These are phyloP conservation scores for Puccinia brachypodii DNA, from an alignment of 1,284 basidiomycete genomes.

Conservation along the genomic window DNA sequence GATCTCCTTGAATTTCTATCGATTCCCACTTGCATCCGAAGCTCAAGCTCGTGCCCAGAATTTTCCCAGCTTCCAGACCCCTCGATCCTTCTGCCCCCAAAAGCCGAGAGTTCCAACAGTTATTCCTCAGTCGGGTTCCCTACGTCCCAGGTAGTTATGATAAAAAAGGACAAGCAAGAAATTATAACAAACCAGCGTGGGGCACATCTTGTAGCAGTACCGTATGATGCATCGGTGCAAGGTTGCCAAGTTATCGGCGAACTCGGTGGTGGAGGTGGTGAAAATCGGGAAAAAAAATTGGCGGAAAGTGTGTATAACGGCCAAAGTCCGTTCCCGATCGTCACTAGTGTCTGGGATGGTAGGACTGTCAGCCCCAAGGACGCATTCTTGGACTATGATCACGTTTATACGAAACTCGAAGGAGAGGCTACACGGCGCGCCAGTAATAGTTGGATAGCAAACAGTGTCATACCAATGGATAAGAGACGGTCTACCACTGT, in stretches of 20 bases:
- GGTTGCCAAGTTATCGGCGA: not conserved
- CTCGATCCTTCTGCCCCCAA: not conserved
- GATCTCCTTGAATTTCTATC: slow-evolving; percentile 13
- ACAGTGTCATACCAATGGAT: not conserved
- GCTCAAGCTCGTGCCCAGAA: slow-evolving; percentile 10
- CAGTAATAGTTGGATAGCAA: not conserved
- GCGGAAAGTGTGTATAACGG: not conserved
- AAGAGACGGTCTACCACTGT: not conserved
- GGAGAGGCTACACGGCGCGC: slow-evolving; percentile 21
- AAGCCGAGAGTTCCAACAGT: not conserved
- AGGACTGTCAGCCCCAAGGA: slow-evolving; percentile 40
- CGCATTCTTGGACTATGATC: slow-evolving; percentile 44
- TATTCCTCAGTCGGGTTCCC: not conserved
- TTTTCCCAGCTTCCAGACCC: not conserved
- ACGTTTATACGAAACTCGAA: slow-evolving; percentile 36
- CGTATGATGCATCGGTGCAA: not conserved
- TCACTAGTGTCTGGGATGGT: slow-evolving; percentile 10
- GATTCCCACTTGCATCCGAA: slow-evolving; percentile 7
- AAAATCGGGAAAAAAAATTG: not conserved
- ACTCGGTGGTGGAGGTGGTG: not conserved
- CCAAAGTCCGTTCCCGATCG: not conserved
- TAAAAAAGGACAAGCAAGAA: not conserved
- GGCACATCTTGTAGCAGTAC: too few relatives aligned
- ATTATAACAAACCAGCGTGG: not conserved
- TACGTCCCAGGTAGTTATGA: too few relatives aligned